phyloP scores from a whole-genome alignment of 495 filamentous ascomycete species.

The Symbiotaphrina buchneri region DNA sequence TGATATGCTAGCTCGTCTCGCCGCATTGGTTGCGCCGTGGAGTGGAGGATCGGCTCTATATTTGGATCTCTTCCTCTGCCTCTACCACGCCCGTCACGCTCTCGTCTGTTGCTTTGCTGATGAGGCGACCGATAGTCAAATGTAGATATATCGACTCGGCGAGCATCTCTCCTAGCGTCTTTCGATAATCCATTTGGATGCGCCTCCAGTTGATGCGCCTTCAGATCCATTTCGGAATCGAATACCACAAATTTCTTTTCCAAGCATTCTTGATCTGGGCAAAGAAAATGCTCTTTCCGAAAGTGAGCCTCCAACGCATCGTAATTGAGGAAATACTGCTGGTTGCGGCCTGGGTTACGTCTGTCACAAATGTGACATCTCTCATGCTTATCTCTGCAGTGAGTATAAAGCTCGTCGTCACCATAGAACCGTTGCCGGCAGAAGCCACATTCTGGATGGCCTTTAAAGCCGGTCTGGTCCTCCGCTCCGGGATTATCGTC shows the following conservation, averaged over 20 bases:
- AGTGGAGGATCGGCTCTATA: slow-evolving; percentile 51
- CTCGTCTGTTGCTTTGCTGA: slow-evolving; percentile 28
- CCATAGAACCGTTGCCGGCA: slow-evolving; percentile 86
- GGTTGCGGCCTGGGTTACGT: slow-evolving; percentile 38
- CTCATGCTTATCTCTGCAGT: slow-evolving; percentile 84
- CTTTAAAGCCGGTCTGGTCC: slow-evolving; percentile 90
- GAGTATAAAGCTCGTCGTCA: slow-evolving; percentile 79
- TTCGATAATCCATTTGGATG: slow-evolving; percentile 65
- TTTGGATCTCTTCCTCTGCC: slow-evolving; percentile 56
- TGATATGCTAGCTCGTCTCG: slow-evolving; percentile 86
- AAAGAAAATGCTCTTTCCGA: slow-evolving; percentile 67
- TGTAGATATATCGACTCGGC: slow-evolving; percentile 63
- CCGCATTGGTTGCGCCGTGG: slow-evolving; percentile 60
- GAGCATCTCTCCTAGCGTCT: slow-evolving; percentile 62
- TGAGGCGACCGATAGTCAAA: slow-evolving; percentile 64
- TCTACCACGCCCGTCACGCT: slow-evolving; percentile 16
- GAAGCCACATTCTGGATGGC: slow-evolving; percentile 87
- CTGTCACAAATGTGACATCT: slow-evolving; percentile 88
- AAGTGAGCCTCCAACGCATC: slow-evolving; percentile 69
- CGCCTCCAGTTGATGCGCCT: slow-evolving; percentile 58
- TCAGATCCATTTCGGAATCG: slow-evolving; percentile 78
- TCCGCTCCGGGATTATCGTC: slow-evolving; percentile 78
- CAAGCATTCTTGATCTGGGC: slow-evolving; percentile 62
- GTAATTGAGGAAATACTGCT: slow-evolving; percentile 80
- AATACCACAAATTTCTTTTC: slow-evolving; percentile 99